phyloP scores from a whole-genome alignment of 2,329 filamentous ascomycete genomes.

The Neoscytalidium dimidiatum region DNA sequence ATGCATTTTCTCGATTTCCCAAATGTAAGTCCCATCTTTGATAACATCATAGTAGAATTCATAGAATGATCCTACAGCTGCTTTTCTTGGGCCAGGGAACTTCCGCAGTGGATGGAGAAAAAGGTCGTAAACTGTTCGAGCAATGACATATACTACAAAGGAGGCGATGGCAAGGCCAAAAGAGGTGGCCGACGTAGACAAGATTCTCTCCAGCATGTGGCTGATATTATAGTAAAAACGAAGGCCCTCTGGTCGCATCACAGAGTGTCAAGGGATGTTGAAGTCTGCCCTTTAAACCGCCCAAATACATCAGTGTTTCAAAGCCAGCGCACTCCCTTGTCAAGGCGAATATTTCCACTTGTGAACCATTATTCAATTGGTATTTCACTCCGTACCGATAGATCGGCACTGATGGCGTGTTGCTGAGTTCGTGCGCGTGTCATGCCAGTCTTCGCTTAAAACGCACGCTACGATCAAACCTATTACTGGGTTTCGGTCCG shows the following conservation, averaged over 20 bases:
- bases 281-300: background rate
- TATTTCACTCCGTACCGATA: background rate
- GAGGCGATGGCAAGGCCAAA: background rate
- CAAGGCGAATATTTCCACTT: too few species aligned
- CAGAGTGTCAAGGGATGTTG: background rate
- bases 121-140: background rate
- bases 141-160: background rate
- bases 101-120: background rate
- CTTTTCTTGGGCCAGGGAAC: background rate
- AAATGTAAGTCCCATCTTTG: background rate
- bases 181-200: background rate
- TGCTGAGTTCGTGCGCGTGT: background rate
- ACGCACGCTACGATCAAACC: background rate
- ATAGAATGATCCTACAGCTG: background rate
- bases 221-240: background rate
- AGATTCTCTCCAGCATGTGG: background rate
- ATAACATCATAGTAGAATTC: background rate
- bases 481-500: background rate
- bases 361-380: background rate
- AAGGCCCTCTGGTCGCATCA: too few species aligned
- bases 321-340: background rate
- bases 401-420: background rate
- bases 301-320: background rate
- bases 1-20: background rate
- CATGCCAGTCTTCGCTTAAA: background rate